Percentiles rank a stretch among this genome's conserved stretches.
Conservation (phyloP, 2,329 filamentous ascomycete genomes). For the Fusarium domesticum region DNA sequence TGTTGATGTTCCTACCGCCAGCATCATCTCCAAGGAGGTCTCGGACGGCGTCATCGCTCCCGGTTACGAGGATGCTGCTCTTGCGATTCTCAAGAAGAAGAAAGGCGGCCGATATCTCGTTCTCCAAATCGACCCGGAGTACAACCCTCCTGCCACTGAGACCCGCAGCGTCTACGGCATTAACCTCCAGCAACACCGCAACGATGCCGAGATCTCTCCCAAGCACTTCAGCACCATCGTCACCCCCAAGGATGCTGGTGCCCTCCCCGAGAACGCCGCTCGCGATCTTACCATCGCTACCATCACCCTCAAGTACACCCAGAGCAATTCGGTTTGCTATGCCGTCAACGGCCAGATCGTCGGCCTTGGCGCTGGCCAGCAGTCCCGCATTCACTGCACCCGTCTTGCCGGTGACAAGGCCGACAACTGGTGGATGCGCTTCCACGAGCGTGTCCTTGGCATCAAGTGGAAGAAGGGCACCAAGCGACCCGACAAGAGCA, state of each 20-base stretch:
- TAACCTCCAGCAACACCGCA: conserved; percentile 84
- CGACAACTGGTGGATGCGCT: conserved; percentile 99
- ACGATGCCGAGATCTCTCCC: conserved; percentile 83
- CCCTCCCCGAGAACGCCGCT: conserved; percentile 75
- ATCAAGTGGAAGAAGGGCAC: conserved; percentile 98
- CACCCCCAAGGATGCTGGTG: conserved; percentile 72
- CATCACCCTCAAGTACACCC: conserved; percentile 96
- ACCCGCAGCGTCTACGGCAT: conserved; percentile 87
- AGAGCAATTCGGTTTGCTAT: conserved; percentile 99
- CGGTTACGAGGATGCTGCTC: conserved; percentile 76
- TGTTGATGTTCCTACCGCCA: conserved; percentile 89
- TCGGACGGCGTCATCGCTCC: conserved; percentile 96
- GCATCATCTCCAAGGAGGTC: conserved; percentile 97
- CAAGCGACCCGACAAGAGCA: conserved; percentile 96
- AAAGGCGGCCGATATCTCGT: conserved; percentile 97
- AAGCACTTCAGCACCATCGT: conserved; percentile 82
- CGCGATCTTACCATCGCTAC: conserved; percentile 92
- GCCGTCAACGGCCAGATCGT: conserved; percentile 90
- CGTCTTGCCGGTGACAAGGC: conserved; percentile 96
- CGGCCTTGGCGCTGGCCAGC: conserved; percentile 92
- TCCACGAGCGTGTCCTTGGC: conserved; percentile 82
- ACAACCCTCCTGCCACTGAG: conserved; percentile 77
- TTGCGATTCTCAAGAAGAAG: conserved; percentile 94
- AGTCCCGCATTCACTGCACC: conserved; percentile 98
- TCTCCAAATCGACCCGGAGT: conserved; percentile 88